Percentiles rank a stretch among this genome's conserved stretches.
Conservation (phyloP, 257 asterid genomes). For the Forsythia viridissima region DNA sequence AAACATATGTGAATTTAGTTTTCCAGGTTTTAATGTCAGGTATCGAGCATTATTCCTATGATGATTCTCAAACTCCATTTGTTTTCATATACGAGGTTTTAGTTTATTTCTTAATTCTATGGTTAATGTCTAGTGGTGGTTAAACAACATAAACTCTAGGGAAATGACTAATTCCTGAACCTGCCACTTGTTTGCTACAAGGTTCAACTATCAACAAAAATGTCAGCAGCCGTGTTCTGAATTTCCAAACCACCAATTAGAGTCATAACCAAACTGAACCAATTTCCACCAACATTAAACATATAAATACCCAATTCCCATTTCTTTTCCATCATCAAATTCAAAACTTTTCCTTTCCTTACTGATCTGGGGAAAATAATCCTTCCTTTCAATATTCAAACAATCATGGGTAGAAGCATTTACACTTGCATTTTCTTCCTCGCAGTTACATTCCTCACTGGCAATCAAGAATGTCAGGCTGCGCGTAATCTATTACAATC, state of each 20-base stretch:
- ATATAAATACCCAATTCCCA: neutral
- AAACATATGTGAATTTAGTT: no score
- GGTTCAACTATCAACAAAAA: neutral
- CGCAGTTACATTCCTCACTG: constrained; percentile 14
- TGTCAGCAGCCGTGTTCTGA: neutral
- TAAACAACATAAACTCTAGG: neutral
- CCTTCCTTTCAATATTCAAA: neutral
- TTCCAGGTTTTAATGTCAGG: no score
- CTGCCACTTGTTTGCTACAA: neutral
- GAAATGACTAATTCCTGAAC: neutral
- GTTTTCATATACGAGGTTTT: no score
- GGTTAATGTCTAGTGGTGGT: neutral
- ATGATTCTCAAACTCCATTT: no score
- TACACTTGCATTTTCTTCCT: constrained; percentile 20
- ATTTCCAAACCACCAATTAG: neutral
- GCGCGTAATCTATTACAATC: constrained; percentile 33
- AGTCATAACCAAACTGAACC: neutral
- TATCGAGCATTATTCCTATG: no score
- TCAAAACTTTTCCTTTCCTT: neutral
- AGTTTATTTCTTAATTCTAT: no score
- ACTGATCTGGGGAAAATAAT: no score
- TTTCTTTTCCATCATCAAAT: neutral
- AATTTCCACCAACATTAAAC: neutral
- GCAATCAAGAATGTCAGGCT: constrained; percentile 25
- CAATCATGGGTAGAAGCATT: constrained; percentile 25